Base-by-base conservation (phyloP, 2,329 filamentous ascomycete species). In the Claviceps fusiformis region DNA sequence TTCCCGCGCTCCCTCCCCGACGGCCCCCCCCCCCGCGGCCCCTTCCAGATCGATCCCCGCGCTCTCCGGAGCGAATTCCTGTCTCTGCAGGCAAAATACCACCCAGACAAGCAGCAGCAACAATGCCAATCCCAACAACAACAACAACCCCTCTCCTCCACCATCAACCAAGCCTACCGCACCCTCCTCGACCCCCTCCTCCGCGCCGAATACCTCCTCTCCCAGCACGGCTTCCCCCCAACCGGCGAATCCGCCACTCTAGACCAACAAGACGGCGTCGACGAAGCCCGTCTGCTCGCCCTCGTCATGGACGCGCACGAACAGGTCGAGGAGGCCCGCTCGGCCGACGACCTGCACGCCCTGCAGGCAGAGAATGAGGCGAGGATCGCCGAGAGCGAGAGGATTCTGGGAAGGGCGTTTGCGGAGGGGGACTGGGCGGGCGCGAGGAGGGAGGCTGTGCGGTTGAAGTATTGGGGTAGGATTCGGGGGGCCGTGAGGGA, bases 131-230 rank as follows among this genome's bases (percentile, higher is more conserved):
- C 6, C 35, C 35, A 10, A 37, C 35, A 6, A 6, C 35, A 33
- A 33, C 31, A 33, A 33, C 88, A 95, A 68, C 86, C 82, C 0
- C 75, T 84, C n/a, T 93, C 87, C 10, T 81, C 89, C 8, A 79
- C 81, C 31, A 91, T 97, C 68, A 97, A 97, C 75, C 85, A 90
- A 61, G 93, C 93, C 0, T 97, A 95, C 77, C 85, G 82, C 64
- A 95, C 91, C 3, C 79, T 98, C 0, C 74, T 80, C 52, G 81
- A 85, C 62, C 91, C 93, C 17, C 74, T 98, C 13, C 70, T 81
- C 50, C 82, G 93, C 29, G 91, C 92, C n/a, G 89, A 96, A 68
- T 95, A 97, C 67, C 73, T 97, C 6, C 79, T 97, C 4, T 72
- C 85, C 57, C 78, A 84, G 54, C 78, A 84, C 27, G 45, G 89